Evolutionary conservation across 2,329 filamentous ascomycete genomes (phyloP).

Genomic region (Aspergillus persii): DNA sequence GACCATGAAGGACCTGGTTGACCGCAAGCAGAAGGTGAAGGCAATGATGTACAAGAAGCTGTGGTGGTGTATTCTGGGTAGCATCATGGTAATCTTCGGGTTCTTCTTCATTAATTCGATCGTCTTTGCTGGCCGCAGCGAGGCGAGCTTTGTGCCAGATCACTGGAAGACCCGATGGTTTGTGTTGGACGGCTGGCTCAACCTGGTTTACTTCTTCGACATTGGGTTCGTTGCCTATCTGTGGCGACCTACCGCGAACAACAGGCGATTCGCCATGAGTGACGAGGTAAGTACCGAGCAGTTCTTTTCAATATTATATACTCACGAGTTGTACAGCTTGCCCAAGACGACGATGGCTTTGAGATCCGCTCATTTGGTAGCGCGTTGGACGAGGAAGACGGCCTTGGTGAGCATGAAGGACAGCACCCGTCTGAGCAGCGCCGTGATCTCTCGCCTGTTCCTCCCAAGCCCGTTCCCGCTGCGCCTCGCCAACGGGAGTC

Average conservation of each 20-base stretch:
- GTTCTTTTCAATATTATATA: not conserved
- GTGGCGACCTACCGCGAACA: slow-evolving; percentile 95
- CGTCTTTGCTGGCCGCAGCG: slow-evolving; percentile 79
- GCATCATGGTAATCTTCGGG: slow-evolving; percentile 91
- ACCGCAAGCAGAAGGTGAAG: slow-evolving; percentile 91
- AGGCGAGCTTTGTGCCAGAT: slow-evolving; percentile 87
- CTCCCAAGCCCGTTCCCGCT: slow-evolving; percentile 54
- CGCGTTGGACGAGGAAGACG: slow-evolving; percentile 63
- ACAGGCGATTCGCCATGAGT: slow-evolving; percentile 96
- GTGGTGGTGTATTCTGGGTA: slow-evolving; percentile 94
- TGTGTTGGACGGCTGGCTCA: slow-evolving; percentile 93
- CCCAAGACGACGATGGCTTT: slow-evolving; percentile 97
- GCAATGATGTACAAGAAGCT: slow-evolving; percentile 96
- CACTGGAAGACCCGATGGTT: slow-evolving; percentile 99
- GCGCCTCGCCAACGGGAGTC: slow-evolving; percentile 56
- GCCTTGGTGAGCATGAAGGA: slow-evolving; percentile 39
- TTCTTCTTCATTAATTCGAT: slow-evolving; percentile 99
- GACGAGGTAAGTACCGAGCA: slow-evolving; percentile 64
- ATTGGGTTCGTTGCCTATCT: slow-evolving; percentile 92
- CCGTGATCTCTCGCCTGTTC: slow-evolving; percentile 39
- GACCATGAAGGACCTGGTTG: slow-evolving; percentile 93
- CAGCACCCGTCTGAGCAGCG: slow-evolving; percentile 29
- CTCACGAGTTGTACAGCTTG: slow-evolving; percentile 58
- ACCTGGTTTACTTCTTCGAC: slow-evolving; percentile 91
- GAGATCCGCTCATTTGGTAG: slow-evolving; percentile 91